Conservation (phyloP, 495 filamentous ascomycete species). For the Monascus purpureus region DNA sequence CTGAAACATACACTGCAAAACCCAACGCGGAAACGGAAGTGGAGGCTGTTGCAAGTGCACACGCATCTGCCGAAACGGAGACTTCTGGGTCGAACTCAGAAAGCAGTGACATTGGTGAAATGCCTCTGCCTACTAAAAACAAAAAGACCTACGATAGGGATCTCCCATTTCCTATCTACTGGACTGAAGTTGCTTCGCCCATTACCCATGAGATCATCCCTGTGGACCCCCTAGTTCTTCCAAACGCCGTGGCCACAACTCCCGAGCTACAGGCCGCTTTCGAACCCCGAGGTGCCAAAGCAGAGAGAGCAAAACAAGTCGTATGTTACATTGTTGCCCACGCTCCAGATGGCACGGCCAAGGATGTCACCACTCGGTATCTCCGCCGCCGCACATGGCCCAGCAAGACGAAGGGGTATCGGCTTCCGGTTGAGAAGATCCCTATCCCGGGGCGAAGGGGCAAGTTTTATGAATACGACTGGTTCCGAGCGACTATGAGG, state of each 20-base stretch:
- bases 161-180: conserved; percentile 76
- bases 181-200: conserved; percentile 79
- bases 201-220: conserved; percentile 62
- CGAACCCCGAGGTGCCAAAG: conserved; percentile 67
- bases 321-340: conserved; percentile 86
- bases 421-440: conserved; percentile 62
- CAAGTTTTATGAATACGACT: conserved; percentile 60
- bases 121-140: conserved; percentile 4
- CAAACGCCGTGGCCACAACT: conserved; percentile 50
- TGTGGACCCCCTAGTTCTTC: conserved; percentile 60
- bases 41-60: conserved; percentile 2
- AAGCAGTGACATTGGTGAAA: conserved; percentile 6
- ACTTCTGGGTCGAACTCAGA: conserved; percentile 7
- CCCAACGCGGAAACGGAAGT: conserved; percentile 31
- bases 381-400: conserved; percentile 72
- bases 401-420: conserved; percentile 78
- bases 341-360: conserved; percentile 74
- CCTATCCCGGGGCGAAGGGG: conserved; percentile 66
- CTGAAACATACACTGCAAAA: conserved; percentile 39
- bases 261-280: conserved; percentile 60
- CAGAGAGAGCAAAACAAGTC: conserved; percentile 75
- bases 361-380: conserved; percentile 90
- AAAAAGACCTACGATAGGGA: conserved; percentile 42
- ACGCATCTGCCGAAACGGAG: conserved; percentile 4
- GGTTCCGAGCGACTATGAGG: conserved; percentile 70